phyloP scores from a whole-genome alignment of 805 yeast genomes.

The Suhomyces xylopsoci region DNA sequence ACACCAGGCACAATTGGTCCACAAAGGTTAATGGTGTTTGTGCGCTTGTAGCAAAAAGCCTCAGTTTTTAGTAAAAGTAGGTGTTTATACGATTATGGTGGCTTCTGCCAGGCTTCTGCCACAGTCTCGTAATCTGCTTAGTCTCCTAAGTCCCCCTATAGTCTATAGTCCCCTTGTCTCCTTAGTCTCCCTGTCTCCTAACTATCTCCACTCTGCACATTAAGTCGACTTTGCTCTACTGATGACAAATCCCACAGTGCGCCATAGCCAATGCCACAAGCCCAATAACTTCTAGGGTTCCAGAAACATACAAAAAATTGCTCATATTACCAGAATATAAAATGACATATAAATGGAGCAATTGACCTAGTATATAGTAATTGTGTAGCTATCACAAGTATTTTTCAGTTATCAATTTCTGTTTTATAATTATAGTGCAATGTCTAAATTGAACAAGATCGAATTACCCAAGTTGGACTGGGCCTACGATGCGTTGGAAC shows the following conservation, averaged over 20 bases:
- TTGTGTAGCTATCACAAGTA: no score
- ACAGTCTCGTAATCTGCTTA: neutral
- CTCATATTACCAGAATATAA: neutral
- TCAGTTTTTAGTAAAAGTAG: neutral
- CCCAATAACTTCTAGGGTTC: slow-evolving; percentile 5
- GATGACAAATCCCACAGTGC: neutral
- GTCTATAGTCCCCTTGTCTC: no score
- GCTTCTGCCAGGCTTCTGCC: neutral
- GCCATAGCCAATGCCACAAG: neutral
- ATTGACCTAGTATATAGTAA: neutral
- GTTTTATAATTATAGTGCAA: no score
- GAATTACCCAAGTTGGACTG: slow-evolving; percentile 44
- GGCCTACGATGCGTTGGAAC: slow-evolving; percentile 47
- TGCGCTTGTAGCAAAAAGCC: neutral
- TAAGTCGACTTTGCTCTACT: neutral
- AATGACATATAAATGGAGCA: neutral
- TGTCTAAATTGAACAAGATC: slow-evolving; percentile 6
- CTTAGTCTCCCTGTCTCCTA: neutral
- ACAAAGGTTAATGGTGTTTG: no score
- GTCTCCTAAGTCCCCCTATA: no score
- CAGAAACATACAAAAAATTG: neutral
- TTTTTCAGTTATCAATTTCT: no score
- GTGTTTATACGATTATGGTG: neutral
- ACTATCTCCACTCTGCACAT: no score
- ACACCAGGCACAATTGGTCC: no score